Evolutionary conservation across 768 basidiomycete genomes (phyloP).

Genomic region (Boletellus sp.): DNA sequence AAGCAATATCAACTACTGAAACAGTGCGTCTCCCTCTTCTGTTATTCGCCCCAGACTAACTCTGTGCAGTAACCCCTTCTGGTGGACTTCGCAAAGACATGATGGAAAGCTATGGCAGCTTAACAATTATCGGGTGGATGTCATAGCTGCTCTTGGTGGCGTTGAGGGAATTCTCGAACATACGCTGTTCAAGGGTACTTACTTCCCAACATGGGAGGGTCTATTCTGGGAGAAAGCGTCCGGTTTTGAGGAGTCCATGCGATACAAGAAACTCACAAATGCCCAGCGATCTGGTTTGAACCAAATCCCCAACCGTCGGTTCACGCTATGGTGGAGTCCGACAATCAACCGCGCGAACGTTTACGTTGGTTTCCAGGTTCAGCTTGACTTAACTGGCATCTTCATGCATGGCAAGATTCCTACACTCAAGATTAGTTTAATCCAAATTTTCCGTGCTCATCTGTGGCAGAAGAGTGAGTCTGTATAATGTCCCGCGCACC

Average conservation of each 20-base stretch:
- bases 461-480: constrained; percentile 98
- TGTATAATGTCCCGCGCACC: constrained; percentile 9
- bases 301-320: constrained; percentile 97
- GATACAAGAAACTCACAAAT: constrained; percentile 95
- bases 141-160: constrained; percentile 96
- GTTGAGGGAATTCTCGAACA: constrained; percentile 97
- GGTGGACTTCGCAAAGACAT: constrained; percentile 98
- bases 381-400: constrained; percentile 94
- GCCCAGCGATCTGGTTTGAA: constrained; percentile 97
- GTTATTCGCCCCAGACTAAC: constrained; percentile 7
- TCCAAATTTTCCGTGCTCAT: constrained; percentile 99
- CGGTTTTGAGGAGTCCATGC: constrained; percentile 94
- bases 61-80: constrained; percentile 83
- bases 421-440: constrained; percentile 96
- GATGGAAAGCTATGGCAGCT: constrained; percentile 96
- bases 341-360: constrained; percentile 99
- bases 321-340: constrained; percentile 99
- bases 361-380: constrained; percentile 99
- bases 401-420: constrained; percentile 99
- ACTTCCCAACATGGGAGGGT: constrained; percentile 98
- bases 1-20: constrained; percentile 94
- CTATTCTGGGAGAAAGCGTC: constrained; percentile 99
- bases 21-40: constrained; percentile 50
- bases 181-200: constrained; percentile 95
- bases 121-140: constrained; percentile 98